phyloP scores from a whole-genome alignment of 257 asterid genomes.

The Nicotiana tabacum region DNA sequence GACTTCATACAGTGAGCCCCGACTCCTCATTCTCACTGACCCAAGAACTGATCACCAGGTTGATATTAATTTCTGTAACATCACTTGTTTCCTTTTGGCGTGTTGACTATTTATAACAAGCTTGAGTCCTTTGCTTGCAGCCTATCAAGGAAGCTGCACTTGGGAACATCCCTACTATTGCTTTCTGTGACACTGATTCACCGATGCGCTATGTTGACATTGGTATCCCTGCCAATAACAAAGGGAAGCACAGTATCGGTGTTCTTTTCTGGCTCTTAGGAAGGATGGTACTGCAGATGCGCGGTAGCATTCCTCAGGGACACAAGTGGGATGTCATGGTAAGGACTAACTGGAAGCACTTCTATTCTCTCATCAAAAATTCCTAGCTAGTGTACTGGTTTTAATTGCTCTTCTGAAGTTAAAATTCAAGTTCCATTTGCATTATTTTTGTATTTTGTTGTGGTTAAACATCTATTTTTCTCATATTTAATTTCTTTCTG shows the following conservation, averaged over 20 bases:
- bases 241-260: slow-evolving; percentile 50
- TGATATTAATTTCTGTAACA: background rate
- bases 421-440: background rate
- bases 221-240: slow-evolving; percentile 54
- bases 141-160: slow-evolving; percentile 54
- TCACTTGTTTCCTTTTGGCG: background rate
- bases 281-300: slow-evolving; percentile 54
- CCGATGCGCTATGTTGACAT: slow-evolving; percentile 50
- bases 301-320: slow-evolving; percentile 34
- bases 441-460: background rate
- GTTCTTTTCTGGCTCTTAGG: slow-evolving; percentile 49
- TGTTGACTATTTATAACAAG: background rate
- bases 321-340: slow-evolving; percentile 55
- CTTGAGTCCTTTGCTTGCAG: slow-evolving; percentile 28
- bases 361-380: background rate
- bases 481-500: background rate
- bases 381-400: background rate
- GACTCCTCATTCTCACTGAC: slow-evolving; percentile 13
- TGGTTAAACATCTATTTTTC: background rate
- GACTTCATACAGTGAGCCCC: slow-evolving; percentile 12
- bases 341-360: background rate
- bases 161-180: slow-evolving; percentile 39
- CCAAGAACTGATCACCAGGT: slow-evolving; percentile 27
- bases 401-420: background rate
- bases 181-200: slow-evolving; percentile 48